Evolutionary conservation across 306 rosid genomes (phyloP).

Genomic region (Mimosa pudica): DNA sequence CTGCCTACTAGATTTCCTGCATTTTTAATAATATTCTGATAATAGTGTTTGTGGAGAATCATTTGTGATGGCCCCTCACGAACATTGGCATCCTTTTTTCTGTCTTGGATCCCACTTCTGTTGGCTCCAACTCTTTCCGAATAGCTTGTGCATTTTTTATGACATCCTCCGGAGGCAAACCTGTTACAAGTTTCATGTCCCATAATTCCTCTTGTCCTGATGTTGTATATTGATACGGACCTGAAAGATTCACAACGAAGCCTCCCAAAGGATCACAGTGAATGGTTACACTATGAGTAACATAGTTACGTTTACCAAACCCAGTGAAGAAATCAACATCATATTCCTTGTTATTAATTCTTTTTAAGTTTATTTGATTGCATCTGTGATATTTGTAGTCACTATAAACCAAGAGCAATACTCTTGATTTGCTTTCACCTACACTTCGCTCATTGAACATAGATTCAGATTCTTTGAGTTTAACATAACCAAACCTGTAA

Average conservation of each 20-base stretch:
- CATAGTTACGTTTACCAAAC: too few relatives aligned
- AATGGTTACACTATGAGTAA: neutral
- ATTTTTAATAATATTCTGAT: too few relatives aligned
- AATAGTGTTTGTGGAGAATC: too few relatives aligned
- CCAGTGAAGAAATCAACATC: neutral
- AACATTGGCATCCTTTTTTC: too few relatives aligned
- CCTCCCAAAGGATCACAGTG: neutral
- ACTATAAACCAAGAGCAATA: too few relatives aligned
- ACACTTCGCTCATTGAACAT: too few relatives aligned
- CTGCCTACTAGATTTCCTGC: too few relatives aligned
- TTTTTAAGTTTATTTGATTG: neutral
- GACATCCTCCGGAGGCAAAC: neutral
- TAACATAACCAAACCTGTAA: too few relatives aligned
- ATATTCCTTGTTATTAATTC: neutral
- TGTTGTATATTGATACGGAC: neutral
- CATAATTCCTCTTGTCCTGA: neutral
- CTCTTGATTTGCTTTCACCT: too few relatives aligned
- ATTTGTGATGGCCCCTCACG: too few relatives aligned
- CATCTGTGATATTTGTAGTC: neutral
- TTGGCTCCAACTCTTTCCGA: neutral
- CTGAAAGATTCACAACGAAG: neutral
- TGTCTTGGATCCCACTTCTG: neutral
- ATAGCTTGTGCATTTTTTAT: neutral
- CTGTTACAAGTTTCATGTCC: neutral
- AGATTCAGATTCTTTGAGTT: too few relatives aligned